A percentile compares a stretch with the other conserved stretches of the same genome.
Conservation (phyloP, 768 basidiomycete genomes). For the Hygrophorus pudorinus region DNA sequence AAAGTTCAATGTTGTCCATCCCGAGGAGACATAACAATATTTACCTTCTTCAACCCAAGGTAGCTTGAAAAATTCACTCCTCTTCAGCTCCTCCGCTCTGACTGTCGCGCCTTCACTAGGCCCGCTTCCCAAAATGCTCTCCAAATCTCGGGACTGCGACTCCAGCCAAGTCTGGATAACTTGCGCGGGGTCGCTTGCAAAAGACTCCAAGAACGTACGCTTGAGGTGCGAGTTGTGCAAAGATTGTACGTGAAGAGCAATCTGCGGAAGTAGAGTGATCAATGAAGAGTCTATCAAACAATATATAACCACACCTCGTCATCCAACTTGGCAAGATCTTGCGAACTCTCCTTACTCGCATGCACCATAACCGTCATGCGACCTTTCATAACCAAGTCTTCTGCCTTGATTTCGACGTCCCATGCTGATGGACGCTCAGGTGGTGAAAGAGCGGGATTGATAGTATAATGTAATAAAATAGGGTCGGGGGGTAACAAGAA, state of each 20-base stretch:
- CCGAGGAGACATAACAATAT: too few species aligned
- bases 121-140: slow-evolving; percentile 82
- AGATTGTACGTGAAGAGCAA: slow-evolving; percentile 75
- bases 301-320: slow-evolving; percentile 58
- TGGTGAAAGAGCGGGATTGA: slow-evolving; percentile 52
- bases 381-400: slow-evolving; percentile 64
- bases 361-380: slow-evolving; percentile 66
- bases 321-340: slow-evolving; percentile 64
- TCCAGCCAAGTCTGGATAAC: slow-evolving; percentile 89
- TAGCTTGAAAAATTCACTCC: slow-evolving; percentile 85
- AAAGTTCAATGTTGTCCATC: too few species aligned
- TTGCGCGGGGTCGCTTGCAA: slow-evolving; percentile 65
- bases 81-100: slow-evolving; percentile 77
- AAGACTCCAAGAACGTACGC: slow-evolving; percentile 74
- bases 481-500: slow-evolving; percentile 73
- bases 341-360: slow-evolving; percentile 60
- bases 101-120: slow-evolving; percentile 70
- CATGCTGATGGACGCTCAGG: slow-evolving; percentile 69
- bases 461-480: slow-evolving; percentile 64
- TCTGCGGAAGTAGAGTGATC: slow-evolving; percentile 30
- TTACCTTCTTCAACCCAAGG: slow-evolving; percentile 75
- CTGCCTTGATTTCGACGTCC: slow-evolving; percentile 84
- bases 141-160: slow-evolving; percentile 86
- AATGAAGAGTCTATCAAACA: slow-evolving; percentile 17
- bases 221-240: slow-evolving; percentile 83